Evolutionary conservation across 257 asterid genomes (phyloP).

Genomic region (Echites panduratus): DNA sequence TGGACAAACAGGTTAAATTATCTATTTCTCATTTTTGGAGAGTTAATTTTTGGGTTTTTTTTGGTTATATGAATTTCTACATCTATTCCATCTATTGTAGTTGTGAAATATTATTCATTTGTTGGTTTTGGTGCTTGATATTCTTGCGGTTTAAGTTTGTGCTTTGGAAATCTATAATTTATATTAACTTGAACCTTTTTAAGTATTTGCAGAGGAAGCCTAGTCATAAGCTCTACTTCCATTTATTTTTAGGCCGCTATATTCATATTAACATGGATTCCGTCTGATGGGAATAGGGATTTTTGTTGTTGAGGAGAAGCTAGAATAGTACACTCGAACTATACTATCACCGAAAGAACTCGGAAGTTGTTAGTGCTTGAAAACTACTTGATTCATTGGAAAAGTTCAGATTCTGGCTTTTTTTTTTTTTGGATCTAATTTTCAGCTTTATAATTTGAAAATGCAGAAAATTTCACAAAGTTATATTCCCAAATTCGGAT

Average conservation of each 20-base stretch:
- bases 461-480: background rate
- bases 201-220: background rate
- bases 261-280: too few species aligned
- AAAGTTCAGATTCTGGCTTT: background rate
- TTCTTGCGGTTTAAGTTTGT: background rate
- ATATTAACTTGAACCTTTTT: background rate
- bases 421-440: background rate
- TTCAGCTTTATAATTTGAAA: background rate
- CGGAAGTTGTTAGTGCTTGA: background rate
- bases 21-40: background rate
- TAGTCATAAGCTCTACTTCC: background rate
- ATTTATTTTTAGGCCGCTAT: background rate
- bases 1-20: slow-evolving; percentile 80
- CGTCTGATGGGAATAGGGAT: background rate
- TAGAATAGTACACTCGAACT: too few species aligned
- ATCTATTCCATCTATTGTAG: background rate
- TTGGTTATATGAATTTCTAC: background rate
- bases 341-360: background rate
- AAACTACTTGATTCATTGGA: background rate
- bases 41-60: background rate
- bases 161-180: background rate
- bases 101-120: background rate
- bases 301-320: background rate
- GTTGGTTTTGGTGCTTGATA: background rate
- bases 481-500: background rate